A percentile compares a stretch with the other conserved stretches of the same genome.
Conservation (phyloP, 306 rosid species). For the Pachyrhizus erosus region DNA sequence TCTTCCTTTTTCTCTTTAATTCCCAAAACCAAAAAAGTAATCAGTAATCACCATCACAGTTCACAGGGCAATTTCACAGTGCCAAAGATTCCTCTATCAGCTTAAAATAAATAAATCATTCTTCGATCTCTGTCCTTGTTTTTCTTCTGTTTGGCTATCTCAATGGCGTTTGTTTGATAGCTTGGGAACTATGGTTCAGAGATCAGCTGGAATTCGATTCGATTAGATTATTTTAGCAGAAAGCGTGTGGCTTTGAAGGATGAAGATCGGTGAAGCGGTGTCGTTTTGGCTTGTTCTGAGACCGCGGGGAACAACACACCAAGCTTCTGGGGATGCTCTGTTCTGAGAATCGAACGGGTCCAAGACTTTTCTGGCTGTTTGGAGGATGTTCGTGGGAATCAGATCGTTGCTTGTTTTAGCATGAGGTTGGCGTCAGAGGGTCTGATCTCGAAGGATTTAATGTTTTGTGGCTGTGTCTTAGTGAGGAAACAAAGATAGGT, state of each 20-base stretch:
- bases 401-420: conserved; percentile 36
- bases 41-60: neutral
- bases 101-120: neutral
- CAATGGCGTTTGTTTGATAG: conserved; percentile 39
- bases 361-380: neutral
- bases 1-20: neutral
- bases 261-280: conserved; percentile 55
- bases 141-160: conserved; percentile 6
- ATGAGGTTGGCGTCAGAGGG: conserved; percentile 39
- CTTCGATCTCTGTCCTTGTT: neutral
- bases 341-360: conserved; percentile 20
- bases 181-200: conserved; percentile 36
- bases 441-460: conserved; percentile 67
- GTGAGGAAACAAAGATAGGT: conserved; percentile 5
- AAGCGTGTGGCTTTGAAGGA: neutral
- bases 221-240: conserved; percentile 26
- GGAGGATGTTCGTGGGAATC: neutral
- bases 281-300: conserved; percentile 42
- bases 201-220: conserved; percentile 29
- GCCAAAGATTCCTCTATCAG: conserved; percentile 28
- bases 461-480: conserved; percentile 40
- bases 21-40: neutral
- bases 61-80: conserved; percentile 39
- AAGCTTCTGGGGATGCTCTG: neutral
- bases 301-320: neutral